Conservation (phyloP, 2,329 filamentous ascomycete genomes). For the Huntiella decipiens region DNA sequence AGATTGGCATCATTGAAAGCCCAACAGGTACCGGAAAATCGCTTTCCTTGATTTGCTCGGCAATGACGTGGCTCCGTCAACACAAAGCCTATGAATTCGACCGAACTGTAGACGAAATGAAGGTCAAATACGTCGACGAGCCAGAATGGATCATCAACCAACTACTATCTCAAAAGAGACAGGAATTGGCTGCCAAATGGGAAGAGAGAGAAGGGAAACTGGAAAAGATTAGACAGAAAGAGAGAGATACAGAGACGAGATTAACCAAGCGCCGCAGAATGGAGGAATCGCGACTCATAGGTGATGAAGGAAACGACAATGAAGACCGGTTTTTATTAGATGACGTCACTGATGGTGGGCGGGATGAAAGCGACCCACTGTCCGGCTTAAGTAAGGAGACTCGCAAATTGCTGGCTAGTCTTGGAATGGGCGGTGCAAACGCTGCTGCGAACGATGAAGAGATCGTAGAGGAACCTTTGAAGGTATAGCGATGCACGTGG, state of each 20-base stretch:
- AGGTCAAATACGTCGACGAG: slow-evolving; percentile 39
- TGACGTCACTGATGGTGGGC: slow-evolving; percentile 37
- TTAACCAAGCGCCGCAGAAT: slow-evolving; percentile 27
- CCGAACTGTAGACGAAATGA: slow-evolving; percentile 27
- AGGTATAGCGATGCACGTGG: slow-evolving; percentile 24
- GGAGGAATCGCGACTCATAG: slow-evolving; percentile 17
- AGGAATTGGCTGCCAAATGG: slow-evolving; percentile 46
- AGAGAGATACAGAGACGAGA: slow-evolving; percentile 35
- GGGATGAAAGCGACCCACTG: slow-evolving; percentile 21
- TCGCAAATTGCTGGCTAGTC: slow-evolving; percentile 49
- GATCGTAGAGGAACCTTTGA: slow-evolving; percentile 45
- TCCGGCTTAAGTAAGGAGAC: slow-evolving; percentile 55
- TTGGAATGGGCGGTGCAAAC: slow-evolving; percentile 27
- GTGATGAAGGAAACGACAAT: slow-evolving; percentile 23
- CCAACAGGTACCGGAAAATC: slow-evolving; percentile 91
- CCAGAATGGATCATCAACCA: slow-evolving; percentile 74
- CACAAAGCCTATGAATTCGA: slow-evolving; percentile 47
- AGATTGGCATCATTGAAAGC: slow-evolving; percentile 77
- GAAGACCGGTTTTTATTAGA: slow-evolving; percentile 59
- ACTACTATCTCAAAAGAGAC: slow-evolving; percentile 46
- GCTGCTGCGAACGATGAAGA: slow-evolving; percentile 22
- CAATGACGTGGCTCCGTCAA: slow-evolving; percentile 77
- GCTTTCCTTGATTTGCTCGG: slow-evolving; percentile 72
- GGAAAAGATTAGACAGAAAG: slow-evolving; percentile 42
- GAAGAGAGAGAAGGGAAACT: slow-evolving; percentile 58